phyloP scores from a whole-genome alignment of 2,329 filamentous ascomycete species.

The Hypoxylon sp. region DNA sequence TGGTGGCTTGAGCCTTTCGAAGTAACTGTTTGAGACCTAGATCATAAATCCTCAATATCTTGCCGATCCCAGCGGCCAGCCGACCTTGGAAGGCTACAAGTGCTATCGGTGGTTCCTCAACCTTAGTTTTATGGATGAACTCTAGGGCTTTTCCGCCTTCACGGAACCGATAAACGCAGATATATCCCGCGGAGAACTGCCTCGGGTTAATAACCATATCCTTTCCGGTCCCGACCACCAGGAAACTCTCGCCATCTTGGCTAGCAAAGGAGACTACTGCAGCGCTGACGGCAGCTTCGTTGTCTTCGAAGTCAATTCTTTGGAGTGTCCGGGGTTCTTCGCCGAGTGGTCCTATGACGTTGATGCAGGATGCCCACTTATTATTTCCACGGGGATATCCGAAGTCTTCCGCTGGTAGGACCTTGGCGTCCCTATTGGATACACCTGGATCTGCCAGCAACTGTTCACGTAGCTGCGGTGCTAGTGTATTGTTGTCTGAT shows the following conservation, averaged over 20 bases:
- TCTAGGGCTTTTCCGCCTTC: conserved; percentile 88
- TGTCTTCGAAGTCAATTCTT: conserved; percentile 86
- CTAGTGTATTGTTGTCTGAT: conserved; percentile 91
- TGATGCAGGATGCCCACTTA: conserved; percentile 97
- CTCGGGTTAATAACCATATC: conserved; percentile 86
- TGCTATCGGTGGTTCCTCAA: conserved; percentile 91
- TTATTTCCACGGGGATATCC: conserved; percentile 87
- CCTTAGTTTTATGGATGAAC: conserved; percentile 96
- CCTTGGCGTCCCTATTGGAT: conserved; percentile 79
- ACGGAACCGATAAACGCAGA: conserved; percentile 92
- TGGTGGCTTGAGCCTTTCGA: conserved; percentile 88
- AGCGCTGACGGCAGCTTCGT: conserved; percentile 91
- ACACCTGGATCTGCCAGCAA: conserved; percentile 79
- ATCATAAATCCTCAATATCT: conserved; percentile 88
- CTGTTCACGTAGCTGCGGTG: conserved; percentile 80
- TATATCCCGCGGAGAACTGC: conserved; percentile 82
- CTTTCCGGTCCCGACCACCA: conserved; percentile 95
- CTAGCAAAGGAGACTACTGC: conserved; percentile 88
- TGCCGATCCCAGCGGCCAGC: conserved; percentile 87
- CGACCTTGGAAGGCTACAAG: conserved; percentile 93
- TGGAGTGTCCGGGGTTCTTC: conserved; percentile 79
- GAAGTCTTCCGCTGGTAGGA: conserved; percentile 85
- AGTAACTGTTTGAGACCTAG: conserved; percentile 93
- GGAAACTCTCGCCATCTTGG: conserved; percentile 88
- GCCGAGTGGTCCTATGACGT: conserved; percentile 85